Conservation (phyloP, 73 alveolate genomes). For the Tetrahymena malaccensis region DNA sequence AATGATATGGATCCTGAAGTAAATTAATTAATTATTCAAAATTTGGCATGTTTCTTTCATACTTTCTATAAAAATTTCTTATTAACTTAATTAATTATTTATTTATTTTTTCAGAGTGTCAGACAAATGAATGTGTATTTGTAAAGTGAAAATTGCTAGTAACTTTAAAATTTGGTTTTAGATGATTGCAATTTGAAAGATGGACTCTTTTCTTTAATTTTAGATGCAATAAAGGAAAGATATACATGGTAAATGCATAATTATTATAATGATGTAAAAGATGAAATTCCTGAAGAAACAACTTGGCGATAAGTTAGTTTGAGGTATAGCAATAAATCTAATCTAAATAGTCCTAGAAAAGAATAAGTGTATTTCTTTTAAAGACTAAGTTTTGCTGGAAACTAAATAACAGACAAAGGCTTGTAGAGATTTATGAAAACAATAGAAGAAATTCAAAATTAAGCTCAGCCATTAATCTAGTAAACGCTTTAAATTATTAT, state of each 20-base stretch:
- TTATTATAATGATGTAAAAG: not conserved
- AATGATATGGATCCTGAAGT: not conserved
- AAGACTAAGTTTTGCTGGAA: not conserved
- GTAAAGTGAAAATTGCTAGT: not conserved
- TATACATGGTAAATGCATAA: not conserved
- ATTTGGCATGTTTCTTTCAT: no score
- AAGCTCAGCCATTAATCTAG: not conserved
- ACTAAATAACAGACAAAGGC: not conserved
- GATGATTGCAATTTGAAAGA: not conserved
- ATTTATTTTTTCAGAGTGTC: not conserved
- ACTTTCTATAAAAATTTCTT: not conserved
- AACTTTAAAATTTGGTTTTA: not conserved
- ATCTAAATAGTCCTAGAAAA: not conserved
- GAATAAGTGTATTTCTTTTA: not conserved
- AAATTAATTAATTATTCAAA: no score
- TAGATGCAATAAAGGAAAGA: not conserved
- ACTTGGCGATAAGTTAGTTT: not conserved
- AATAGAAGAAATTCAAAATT: not conserved
- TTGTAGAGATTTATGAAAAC: not conserved
- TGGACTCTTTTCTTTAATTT: not conserved
- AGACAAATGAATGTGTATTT: not conserved
- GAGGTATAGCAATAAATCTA: not conserved
- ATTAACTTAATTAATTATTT: not conserved
- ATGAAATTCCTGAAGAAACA: not conserved
- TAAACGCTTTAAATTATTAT: not conserved